These are phyloP conservation scores for Megacollybia platyphylla DNA, from an alignment of 1,284 basidiomycete genomes.

Conservation along the genomic window DNA sequence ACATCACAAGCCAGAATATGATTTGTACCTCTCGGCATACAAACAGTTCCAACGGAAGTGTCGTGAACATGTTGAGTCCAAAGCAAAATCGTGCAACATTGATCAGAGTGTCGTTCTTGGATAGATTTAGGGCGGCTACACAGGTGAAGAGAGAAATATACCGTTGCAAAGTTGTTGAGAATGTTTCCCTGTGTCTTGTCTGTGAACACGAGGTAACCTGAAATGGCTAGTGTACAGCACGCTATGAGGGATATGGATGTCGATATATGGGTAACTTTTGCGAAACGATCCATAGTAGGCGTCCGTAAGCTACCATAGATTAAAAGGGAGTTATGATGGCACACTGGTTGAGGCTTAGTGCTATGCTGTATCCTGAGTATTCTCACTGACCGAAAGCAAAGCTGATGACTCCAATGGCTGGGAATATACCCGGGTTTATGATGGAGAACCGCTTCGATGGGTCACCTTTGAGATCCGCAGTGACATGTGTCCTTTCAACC, in stretches of 20 bases:
- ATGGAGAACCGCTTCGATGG: conserved; percentile 60
- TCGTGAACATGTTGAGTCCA: conserved; percentile 98
- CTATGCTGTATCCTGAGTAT: background rate
- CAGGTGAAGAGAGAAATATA: conserved; percentile 16
- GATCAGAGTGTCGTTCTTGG: conserved; percentile 69
- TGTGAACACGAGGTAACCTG: conserved; percentile 89
- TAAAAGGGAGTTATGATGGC: conserved; percentile 86
- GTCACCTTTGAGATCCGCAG: conserved; percentile 69
- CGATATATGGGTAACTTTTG: conserved; percentile 86
- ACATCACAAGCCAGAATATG: conserved; percentile 1
- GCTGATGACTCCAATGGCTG: conserved; percentile 90
- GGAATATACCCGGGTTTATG: conserved; percentile 70
- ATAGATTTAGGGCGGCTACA: background rate
- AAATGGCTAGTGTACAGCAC: conserved; percentile 79
- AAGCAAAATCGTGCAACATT: conserved; percentile 94
- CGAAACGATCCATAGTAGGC: conserved; percentile 91
- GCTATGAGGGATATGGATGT: conserved; percentile 73
- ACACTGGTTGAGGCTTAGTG: conserved; percentile 34
- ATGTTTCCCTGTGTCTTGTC: conserved; percentile 92
- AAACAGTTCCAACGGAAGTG: conserved; percentile 85
- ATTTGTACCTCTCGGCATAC: conserved; percentile 80
- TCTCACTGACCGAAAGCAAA: conserved; percentile 61
- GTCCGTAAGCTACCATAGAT: conserved; percentile 92
- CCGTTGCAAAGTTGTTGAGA: conserved; percentile 80
- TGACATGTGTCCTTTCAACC: conserved; percentile 76